phyloP scores from a whole-genome alignment of 352 stramenopile genomes.

The Phytophthora gonapodyides region DNA sequence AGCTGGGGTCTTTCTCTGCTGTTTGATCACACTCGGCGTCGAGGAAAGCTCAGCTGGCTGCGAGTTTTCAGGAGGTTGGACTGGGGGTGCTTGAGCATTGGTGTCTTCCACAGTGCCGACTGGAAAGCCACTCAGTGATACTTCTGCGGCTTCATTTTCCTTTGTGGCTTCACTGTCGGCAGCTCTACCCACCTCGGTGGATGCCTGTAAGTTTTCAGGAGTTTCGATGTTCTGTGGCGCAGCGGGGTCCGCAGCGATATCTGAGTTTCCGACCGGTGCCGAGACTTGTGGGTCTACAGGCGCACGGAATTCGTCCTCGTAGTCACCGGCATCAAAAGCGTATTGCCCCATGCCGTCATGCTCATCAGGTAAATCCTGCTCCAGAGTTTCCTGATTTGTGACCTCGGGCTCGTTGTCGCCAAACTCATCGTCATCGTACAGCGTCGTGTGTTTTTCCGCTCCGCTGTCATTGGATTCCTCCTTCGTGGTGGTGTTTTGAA shows the following conservation, averaged over 20 bases:
- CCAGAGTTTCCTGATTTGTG: background rate
- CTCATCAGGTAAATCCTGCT: background rate
- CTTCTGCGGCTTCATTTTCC: background rate
- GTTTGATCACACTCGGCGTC: background rate
- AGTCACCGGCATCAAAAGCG: slow-evolving; percentile 13
- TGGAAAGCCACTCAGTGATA: background rate
- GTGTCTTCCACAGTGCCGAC: background rate
- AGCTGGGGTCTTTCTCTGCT: slow-evolving; percentile 1
- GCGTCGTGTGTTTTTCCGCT: slow-evolving; percentile 6
- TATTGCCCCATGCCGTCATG: slow-evolving; percentile 3
- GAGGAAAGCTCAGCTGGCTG: background rate
- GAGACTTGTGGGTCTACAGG: background rate
- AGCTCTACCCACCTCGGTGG: background rate
- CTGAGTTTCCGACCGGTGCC: background rate
- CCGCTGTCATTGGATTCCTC: background rate
- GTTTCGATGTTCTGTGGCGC: background rate
- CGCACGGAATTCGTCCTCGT: background rate
- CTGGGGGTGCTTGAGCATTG: background rate
- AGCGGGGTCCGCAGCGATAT: background rate
- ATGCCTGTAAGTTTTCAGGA: slow-evolving; percentile 1
- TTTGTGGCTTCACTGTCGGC: background rate
- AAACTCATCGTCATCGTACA: slow-evolving; percentile 32
- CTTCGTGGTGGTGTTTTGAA: background rate
- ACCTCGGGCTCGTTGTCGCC: slow-evolving; percentile 10
- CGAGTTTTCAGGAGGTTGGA: background rate